These are phyloP conservation scores for Ceraceosorus bombacis DNA, from an alignment of 1,284 basidiomycete species.

Conservation along the genomic window DNA sequence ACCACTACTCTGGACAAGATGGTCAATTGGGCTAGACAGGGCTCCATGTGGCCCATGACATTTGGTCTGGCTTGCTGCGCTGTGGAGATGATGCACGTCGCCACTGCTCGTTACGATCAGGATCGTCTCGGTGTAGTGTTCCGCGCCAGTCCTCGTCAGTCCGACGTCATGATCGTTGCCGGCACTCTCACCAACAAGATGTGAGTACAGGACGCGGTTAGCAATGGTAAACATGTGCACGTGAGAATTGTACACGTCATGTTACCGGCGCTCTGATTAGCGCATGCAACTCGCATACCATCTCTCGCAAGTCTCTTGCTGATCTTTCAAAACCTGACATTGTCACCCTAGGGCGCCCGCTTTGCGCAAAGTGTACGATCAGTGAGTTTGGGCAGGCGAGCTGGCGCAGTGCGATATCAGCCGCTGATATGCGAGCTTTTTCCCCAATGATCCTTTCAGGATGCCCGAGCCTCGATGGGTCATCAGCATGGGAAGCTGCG, in stretches of 20 bases:
- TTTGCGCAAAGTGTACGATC: conserved; percentile 37
- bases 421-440: background rate
- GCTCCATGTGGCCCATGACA: conserved; percentile 99
- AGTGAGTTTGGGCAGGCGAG: background rate
- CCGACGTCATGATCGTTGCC: conserved; percentile 99
- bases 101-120: conserved; percentile 96
- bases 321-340: background rate
- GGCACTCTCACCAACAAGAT: conserved; percentile 99
- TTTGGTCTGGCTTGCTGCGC: conserved; percentile 97
- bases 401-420: background rate
- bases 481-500: conserved; percentile 98
- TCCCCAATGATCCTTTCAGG: conserved; percentile 11
- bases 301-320: too few relatives aligned
- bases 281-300: too few relatives aligned
- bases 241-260: too few relatives aligned
- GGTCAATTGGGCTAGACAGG: conserved; percentile 93
- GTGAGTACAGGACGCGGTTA: conserved; percentile 51
- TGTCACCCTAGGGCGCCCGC: conserved; percentile 49
- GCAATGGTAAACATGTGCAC: conserved; percentile 62
- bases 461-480: conserved; percentile 67
- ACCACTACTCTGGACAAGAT: conserved; percentile 93
- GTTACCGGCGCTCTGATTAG: too few relatives aligned
- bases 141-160: conserved; percentile 94
- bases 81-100: conserved; percentile 86
- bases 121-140: conserved; percentile 96